Evolutionary conservation across 108 stramenopile species (phyloP).

Genomic region (Cyclotella baltica): DNA sequence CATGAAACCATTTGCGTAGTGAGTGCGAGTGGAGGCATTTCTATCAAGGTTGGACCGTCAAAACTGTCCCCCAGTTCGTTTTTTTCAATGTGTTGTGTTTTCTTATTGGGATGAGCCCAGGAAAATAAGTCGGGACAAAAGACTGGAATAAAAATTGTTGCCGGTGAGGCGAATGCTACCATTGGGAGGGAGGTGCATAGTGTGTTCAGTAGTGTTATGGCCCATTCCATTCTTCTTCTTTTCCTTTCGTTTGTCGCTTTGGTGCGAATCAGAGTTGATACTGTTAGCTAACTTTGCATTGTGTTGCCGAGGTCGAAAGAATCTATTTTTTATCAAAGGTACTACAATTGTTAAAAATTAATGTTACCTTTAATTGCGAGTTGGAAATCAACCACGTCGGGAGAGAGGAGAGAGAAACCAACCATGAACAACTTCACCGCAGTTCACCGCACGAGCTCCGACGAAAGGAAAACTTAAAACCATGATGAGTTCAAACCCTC

Average conservation of each 20-base stretch:
- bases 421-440: no score
- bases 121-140: slow-evolving; percentile 1
- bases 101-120: neutral
- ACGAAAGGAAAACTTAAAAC: neutral
- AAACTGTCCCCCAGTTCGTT: neutral
- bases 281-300: no score
- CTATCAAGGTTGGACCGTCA: neutral
- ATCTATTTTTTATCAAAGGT: no score
- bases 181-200: slow-evolving; percentile 26
- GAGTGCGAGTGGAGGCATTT: slow-evolving; percentile 34
- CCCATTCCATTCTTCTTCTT: neutral
- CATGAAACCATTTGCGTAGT: slow-evolving; percentile 23
- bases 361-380: no score
- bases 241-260: neutral
- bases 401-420: no score
- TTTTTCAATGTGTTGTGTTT: neutral
- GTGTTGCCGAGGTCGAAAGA: no score
- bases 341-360: no score
- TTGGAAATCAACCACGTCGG: no score
- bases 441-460: neutral
- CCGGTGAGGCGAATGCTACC: slow-evolving; percentile 22
- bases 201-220: slow-evolving; percentile 6
- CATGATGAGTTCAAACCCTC: neutral
- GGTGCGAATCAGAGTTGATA: no score
- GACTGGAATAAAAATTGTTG: slow-evolving; percentile 24